Percentiles rank a stretch among this genome's conserved stretches.
Evolutionary conservation across 2,329 filamentous ascomycete species (phyloP).

Genomic region (Aspergillus bombycis): DNA sequence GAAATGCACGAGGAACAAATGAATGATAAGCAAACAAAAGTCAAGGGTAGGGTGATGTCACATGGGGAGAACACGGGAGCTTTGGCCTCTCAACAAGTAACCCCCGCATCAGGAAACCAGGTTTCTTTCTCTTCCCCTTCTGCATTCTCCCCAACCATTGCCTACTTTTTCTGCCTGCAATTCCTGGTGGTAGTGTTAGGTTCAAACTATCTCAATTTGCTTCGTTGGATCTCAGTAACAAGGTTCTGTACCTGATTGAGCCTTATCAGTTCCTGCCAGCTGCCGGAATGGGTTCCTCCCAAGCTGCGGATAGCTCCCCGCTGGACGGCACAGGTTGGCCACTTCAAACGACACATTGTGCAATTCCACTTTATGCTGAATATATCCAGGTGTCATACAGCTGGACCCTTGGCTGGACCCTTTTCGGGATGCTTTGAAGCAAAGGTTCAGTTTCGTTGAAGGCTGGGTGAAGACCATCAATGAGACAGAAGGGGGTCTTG

Average conservation of each 20-base stretch:
- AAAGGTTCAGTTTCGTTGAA: conserved; percentile 77
- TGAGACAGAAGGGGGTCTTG: conserved; percentile 81
- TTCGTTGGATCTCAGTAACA: not conserved
- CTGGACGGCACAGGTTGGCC: conserved; percentile 37
- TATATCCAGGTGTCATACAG: conserved; percentile 71
- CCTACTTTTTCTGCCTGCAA: not conserved
- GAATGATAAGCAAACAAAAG: not conserved
- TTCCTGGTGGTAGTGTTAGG: not conserved
- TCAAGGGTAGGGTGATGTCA: conserved; percentile 9
- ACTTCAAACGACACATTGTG: not conserved
- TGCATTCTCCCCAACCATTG: not conserved
- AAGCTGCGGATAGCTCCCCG: not conserved
- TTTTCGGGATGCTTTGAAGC: conserved; percentile 75
- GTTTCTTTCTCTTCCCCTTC: not conserved
- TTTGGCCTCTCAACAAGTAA: conserved; percentile 3
- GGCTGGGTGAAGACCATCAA: conserved; percentile 86
- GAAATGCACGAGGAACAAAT: not conserved
- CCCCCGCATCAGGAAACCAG: conserved; percentile 2
- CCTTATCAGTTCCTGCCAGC: not conserved
- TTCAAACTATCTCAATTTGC: not conserved
- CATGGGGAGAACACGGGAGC: not conserved
- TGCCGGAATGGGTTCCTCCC: not conserved
- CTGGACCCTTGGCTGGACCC: conserved; percentile 89
- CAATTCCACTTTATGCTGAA: conserved; percentile 7
- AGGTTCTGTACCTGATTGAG: not conserved